phyloP scores from a whole-genome alignment of 371 early-diverging fungal species.

The Mucor circinelloides region DNA sequence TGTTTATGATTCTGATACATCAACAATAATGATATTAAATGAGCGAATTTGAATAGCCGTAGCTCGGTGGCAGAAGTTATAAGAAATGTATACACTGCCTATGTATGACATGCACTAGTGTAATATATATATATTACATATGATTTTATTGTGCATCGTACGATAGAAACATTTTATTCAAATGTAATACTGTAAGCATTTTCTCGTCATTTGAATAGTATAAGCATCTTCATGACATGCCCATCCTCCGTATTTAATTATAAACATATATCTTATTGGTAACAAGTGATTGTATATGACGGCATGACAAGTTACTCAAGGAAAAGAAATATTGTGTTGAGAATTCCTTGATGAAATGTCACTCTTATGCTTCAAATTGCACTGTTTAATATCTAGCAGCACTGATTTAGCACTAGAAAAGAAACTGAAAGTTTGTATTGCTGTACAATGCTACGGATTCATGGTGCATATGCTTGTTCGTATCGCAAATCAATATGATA shows the following conservation, averaged over 20 bases:
- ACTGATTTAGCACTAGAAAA: too few species aligned
- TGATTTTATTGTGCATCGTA: background rate
- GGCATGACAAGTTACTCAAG: background rate
- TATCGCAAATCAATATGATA: too few species aligned
- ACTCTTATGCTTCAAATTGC: background rate
- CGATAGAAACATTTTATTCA: background rate
- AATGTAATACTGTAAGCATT: background rate
- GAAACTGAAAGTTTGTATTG: too few species aligned
- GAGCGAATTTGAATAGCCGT: background rate
- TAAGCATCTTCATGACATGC: background rate
- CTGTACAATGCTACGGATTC: background rate
- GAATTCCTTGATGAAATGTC: background rate
- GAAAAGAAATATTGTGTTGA: background rate
- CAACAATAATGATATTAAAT: background rate
- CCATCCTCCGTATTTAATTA: background rate
- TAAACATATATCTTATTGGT: background rate
- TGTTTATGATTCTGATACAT: background rate
- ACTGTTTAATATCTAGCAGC: background rate
- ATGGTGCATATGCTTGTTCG: too few species aligned
- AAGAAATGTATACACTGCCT: background rate
- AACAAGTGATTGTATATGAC: background rate
- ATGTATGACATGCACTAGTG: slow-evolving; percentile 1
- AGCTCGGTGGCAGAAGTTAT: background rate
- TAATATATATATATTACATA: background rate
- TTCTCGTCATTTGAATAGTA: background rate